A percentile compares a stretch with the other conserved stretches of the same genome.
Evolutionary conservation across 257 asterid genomes (phyloP).

Genomic region (Salvia miltiorrhiza): DNA sequence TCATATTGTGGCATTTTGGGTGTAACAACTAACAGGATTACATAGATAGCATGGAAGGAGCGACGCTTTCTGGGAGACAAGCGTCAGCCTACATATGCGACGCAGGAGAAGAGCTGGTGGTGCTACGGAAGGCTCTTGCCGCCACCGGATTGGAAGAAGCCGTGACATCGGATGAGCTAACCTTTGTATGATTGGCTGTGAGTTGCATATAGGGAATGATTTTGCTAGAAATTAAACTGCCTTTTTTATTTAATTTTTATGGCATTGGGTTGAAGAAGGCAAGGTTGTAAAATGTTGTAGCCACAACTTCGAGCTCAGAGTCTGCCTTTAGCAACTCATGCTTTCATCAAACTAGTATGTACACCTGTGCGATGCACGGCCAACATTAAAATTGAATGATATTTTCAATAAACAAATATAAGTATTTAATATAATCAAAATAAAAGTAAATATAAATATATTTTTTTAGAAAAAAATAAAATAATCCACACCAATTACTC

Average conservation of each 20-base stretch:
- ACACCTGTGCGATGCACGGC: too few relatives aligned
- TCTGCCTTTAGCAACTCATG: slow-evolving; percentile 4
- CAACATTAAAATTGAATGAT: too few relatives aligned
- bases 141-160: slow-evolving; percentile 25
- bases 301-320: not conserved
- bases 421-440: too few relatives aligned
- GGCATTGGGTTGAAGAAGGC: not conserved
- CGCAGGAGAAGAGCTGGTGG: slow-evolving; percentile 79
- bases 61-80: slow-evolving; percentile 93
- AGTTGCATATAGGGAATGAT: not conserved
- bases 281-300: not conserved
- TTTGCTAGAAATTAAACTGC: not conserved
- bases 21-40: slow-evolving; percentile 76
- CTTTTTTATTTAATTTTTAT: too few relatives aligned
- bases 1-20: not conserved
- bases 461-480: too few relatives aligned
- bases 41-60: slow-evolving; percentile 99
- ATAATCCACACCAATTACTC: too few relatives aligned
- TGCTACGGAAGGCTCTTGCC: slow-evolving; percentile 44
- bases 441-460: too few relatives aligned
- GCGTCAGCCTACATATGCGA: slow-evolving; percentile 77
- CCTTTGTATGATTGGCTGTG: slow-evolving; percentile 37
- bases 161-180: slow-evolving; percentile 50
- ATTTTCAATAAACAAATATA: too few relatives aligned
- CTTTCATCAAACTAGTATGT: too few relatives aligned